A percentile compares a stretch with the other conserved stretches of the same genome.
Evolutionary conservation across 2,329 filamentous ascomycete species (phyloP).

Genomic region (Myriosclerotinia duriaeana): DNA sequence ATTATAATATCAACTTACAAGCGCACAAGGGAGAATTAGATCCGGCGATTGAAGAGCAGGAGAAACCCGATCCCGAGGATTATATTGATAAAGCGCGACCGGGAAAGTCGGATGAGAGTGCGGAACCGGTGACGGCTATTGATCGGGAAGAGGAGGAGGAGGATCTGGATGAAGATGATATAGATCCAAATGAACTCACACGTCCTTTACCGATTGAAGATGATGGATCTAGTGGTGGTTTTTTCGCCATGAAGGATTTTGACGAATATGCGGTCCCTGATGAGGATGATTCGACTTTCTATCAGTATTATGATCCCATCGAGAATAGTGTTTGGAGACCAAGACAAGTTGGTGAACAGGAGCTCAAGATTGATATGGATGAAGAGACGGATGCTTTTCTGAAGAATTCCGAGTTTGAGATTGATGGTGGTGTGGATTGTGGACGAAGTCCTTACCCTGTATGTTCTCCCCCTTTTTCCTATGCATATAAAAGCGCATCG

Average conservation of each 20-base stretch:
- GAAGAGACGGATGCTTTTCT: slow-evolving; percentile 25
- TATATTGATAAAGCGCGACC: background rate
- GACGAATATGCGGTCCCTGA: slow-evolving; percentile 25
- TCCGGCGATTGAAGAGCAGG: background rate
- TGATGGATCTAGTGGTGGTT: slow-evolving; percentile 29
- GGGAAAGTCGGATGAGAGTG: background rate
- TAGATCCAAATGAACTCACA: background rate
- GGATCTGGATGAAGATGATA: background rate
- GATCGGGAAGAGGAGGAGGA: background rate
- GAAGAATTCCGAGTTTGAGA: slow-evolving; percentile 25
- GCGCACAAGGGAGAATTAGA: background rate
- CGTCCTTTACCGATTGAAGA: slow-evolving; percentile 10
- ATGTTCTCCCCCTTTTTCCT: background rate
- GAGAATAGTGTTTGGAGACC: slow-evolving; percentile 39
- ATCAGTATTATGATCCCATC: slow-evolving; percentile 26
- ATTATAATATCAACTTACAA: background rate
- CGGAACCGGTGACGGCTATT: background rate
- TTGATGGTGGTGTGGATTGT: slow-evolving; percentile 38
- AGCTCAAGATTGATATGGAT: slow-evolving; percentile 31
- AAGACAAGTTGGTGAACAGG: slow-evolving; percentile 31
- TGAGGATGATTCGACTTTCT: slow-evolving; percentile 12
- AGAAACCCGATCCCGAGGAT: slow-evolving; percentile 1
- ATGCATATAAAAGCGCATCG: background rate
- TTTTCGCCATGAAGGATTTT: slow-evolving; percentile 31
- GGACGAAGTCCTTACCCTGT: slow-evolving; percentile 37